Conservation (phyloP, 2,329 filamentous ascomycete genomes). For the Epichloe hybrida region DNA sequence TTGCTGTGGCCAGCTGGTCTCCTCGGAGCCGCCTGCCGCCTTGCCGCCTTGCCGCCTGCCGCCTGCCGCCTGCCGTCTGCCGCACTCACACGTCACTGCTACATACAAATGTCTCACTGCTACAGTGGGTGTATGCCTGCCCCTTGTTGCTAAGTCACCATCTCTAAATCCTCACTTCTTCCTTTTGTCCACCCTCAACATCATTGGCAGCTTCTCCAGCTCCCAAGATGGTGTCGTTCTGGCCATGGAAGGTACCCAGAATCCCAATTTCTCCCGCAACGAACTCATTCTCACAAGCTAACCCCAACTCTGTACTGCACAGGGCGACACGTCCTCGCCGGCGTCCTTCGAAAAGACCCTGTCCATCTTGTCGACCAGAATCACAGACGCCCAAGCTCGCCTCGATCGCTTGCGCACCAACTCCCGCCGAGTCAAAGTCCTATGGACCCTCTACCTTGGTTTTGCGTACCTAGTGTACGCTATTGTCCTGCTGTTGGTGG, state of each 20-base stretch:
- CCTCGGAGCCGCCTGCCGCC: too few relatives aligned
- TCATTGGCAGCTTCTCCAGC: neutral
- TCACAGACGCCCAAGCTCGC: conserved; percentile 56
- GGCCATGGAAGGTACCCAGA: conserved; percentile 10
- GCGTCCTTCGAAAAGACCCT: conserved; percentile 89
- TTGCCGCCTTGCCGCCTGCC: too few relatives aligned
- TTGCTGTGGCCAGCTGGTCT: too few relatives aligned
- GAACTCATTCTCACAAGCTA: neutral
- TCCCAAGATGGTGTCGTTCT: conserved; percentile 10
- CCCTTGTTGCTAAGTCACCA: neutral
- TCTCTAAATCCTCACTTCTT: neutral
- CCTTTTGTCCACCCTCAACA: neutral
- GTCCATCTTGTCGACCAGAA: conserved; percentile 68
- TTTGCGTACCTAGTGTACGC: conserved; percentile 83
- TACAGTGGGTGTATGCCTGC: neutral
- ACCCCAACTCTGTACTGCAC: conserved; percentile 8
- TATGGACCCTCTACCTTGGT: conserved; percentile 81
- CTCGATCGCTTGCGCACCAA: conserved; percentile 62
- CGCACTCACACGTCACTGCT: neutral
- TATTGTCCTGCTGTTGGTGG: conserved; percentile 69
- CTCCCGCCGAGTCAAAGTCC: conserved; percentile 65
- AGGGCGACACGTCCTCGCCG: conserved; percentile 71
- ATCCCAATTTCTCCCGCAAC: neutral
- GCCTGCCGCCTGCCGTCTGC: too few relatives aligned
- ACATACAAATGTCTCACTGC: too few relatives aligned